phyloP scores from a whole-genome alignment of 306 rosid genomes.

The Oxytropis ochrocephala region DNA sequence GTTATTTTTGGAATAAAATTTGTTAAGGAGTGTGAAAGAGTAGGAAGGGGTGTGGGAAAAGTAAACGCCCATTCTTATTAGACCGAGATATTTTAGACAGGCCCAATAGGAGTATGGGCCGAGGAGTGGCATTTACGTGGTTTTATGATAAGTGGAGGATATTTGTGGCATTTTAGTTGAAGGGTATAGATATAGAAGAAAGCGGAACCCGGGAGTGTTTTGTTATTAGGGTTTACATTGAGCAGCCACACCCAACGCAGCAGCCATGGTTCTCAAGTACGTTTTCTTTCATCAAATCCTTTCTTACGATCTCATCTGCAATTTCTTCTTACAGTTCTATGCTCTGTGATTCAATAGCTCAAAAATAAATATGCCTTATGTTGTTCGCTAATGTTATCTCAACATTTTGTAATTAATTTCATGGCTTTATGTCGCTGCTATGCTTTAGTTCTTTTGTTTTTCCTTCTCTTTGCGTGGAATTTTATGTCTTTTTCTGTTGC shows the following conservation, averaged over 20 bases:
- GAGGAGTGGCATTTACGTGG: background rate
- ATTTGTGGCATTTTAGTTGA: background rate
- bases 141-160: background rate
- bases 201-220: too few relatives aligned
- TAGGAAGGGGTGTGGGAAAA: too few relatives aligned
- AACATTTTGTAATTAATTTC: background rate
- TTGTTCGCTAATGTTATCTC: background rate
- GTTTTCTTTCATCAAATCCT: background rate
- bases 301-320: background rate
- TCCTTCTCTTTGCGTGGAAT: background rate
- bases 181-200: slow-evolving; percentile 12
- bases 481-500: background rate
- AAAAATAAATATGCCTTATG: background rate
- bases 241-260: background rate
- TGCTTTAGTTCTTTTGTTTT: too few relatives aligned
- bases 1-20: too few relatives aligned
- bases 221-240: slow-evolving; percentile 38
- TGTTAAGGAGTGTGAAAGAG: too few relatives aligned
- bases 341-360: background rate
- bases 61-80: background rate
- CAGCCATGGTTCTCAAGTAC: slow-evolving; percentile 83
- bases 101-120: background rate
- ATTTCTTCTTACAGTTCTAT: background rate
- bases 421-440: background rate
- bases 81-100: background rate